These are phyloP conservation scores for Fraxinus americana DNA, from an alignment of 257 asterid genomes.

Conservation along the genomic window DNA sequence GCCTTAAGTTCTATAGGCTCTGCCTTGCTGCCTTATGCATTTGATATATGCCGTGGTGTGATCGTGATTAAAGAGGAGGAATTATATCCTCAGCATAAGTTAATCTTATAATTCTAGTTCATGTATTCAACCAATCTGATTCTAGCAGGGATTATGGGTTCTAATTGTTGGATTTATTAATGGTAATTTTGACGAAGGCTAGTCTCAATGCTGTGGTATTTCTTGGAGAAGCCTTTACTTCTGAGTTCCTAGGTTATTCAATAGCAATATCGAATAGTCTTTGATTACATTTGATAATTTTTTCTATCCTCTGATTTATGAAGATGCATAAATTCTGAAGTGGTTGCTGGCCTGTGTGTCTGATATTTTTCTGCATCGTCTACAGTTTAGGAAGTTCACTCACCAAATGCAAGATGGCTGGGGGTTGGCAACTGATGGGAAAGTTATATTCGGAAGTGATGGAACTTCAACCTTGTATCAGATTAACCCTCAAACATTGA, in stretches of 20 bases:
- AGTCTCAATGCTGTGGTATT: neutral
- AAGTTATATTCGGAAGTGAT: slow-evolving; percentile 78
- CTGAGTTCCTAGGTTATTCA: neutral
- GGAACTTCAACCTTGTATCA: slow-evolving; percentile 87
- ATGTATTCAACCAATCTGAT: neutral
- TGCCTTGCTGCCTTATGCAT: slow-evolving; percentile 20
- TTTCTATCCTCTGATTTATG: neutral
- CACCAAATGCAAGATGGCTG: slow-evolving; percentile 94
- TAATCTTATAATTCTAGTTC: slow-evolving; percentile 3
- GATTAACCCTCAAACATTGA: slow-evolving; percentile 63
- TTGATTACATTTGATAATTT: neutral
- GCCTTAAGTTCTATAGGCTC: neutral
- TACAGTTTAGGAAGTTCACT: slow-evolving; percentile 63
- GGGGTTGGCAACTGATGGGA: slow-evolving; percentile 93
- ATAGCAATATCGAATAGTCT: neutral
- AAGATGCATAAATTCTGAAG: slow-evolving; percentile 5
- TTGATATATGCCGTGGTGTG: slow-evolving; percentile 8
- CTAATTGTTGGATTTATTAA: slow-evolving; percentile 3
- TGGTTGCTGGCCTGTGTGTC: slow-evolving; percentile 11
- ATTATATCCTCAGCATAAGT: neutral
- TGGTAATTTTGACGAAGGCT: neutral
- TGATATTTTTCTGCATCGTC: slow-evolving; percentile 17
- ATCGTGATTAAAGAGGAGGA: neutral
- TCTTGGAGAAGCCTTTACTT: slow-evolving; percentile 7
- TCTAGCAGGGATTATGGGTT: neutral